Conservation (phyloP, 2,329 filamentous ascomycete genomes). For the Phialophora verrucosa region DNA sequence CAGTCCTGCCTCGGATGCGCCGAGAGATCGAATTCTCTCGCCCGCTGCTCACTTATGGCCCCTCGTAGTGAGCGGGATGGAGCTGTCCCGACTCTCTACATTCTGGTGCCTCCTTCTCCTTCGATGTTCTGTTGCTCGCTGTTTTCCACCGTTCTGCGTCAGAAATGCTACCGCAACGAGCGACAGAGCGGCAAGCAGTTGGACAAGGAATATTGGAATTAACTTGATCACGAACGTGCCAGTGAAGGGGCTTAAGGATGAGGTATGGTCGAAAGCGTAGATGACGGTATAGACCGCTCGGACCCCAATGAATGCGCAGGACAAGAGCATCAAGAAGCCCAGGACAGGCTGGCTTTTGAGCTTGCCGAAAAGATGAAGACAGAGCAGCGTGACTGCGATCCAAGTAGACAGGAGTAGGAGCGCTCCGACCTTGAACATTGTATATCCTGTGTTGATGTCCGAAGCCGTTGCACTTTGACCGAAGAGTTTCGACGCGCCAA, state of each 20-base stretch:
- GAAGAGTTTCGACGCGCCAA: conserved; percentile 22
- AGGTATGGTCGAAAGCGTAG: conserved; percentile 25
- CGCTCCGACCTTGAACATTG: conserved; percentile 18
- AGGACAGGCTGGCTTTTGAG: conserved; percentile 3
- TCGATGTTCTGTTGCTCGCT: not conserved
- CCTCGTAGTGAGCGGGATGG: not conserved
- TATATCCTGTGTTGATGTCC: conserved; percentile 18
- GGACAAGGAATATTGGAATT: conserved; percentile 21
- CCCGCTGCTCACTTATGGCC: not conserved
- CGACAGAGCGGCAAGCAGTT: conserved; percentile 18
- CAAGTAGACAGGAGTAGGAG: conserved; percentile 23
- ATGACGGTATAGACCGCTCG: conserved; percentile 28
- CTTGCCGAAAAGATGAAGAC: conserved; percentile 10
- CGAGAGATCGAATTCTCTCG: not conserved
- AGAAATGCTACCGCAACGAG: conserved; percentile 22
- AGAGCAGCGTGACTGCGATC: conserved; percentile 10
- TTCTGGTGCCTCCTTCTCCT: not conserved
- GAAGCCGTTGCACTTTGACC: conserved; percentile 1
- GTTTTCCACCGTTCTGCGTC: conserved; percentile 5
- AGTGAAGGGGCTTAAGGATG: conserved; percentile 22
- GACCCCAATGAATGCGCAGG: conserved; percentile 21
- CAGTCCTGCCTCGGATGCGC: not conserved
- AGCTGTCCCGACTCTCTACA: not conserved
- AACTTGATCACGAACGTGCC: conserved; percentile 24
- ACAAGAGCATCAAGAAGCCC: conserved; percentile 4